Percentiles rank a stretch among this genome's conserved stretches.
Conservation (phyloP, 805 yeast genomes). For the Zygoascus tannicola region DNA sequence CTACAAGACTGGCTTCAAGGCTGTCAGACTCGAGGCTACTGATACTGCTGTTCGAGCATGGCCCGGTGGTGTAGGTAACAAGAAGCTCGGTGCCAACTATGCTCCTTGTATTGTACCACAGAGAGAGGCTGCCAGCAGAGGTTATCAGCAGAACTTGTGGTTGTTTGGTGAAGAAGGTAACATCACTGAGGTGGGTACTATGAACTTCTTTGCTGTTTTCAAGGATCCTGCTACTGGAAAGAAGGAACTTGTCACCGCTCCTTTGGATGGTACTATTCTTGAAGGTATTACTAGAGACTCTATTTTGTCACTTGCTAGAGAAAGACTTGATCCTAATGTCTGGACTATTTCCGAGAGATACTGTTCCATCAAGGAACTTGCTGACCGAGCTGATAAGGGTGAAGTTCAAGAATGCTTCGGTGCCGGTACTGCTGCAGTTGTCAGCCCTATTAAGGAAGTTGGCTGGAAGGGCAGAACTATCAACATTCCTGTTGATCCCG, state of each 20-base stretch:
- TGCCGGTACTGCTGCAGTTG: slow-evolving; percentile 96
- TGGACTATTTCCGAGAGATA: slow-evolving; percentile 83
- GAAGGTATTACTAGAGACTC: slow-evolving; percentile 97
- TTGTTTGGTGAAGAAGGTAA: slow-evolving; percentile 80
- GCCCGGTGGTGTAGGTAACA: slow-evolving; percentile 98
- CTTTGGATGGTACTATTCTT: slow-evolving; percentile 92
- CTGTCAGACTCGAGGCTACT: slow-evolving; percentile 89
- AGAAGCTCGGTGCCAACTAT: slow-evolving; percentile 93
- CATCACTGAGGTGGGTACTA: slow-evolving; percentile 95
- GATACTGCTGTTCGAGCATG: slow-evolving; percentile 96
- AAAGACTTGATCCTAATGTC: slow-evolving; percentile 60
- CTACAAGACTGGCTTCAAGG: slow-evolving; percentile 91
- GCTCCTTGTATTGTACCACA: slow-evolving; percentile 94
- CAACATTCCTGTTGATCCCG: slow-evolving; percentile 68
- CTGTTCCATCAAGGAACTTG: slow-evolving; percentile 72
- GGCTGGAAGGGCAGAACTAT: slow-evolving; percentile 71
- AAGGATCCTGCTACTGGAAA: slow-evolving; percentile 65
- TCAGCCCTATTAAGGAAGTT: slow-evolving; percentile 83
- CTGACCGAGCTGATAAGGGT: slow-evolving; percentile 66
- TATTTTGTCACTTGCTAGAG: slow-evolving; percentile 64
- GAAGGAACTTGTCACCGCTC: slow-evolving; percentile 90
- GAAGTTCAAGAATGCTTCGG: slow-evolving; percentile 92
- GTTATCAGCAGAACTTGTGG: slow-evolving; percentile 96
- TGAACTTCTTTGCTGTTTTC: slow-evolving; percentile 90
- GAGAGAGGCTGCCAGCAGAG: slow-evolving; percentile 79